phyloP scores from a whole-genome alignment of 2,329 filamentous ascomycete genomes.

The Paecilomyces sp. region DNA sequence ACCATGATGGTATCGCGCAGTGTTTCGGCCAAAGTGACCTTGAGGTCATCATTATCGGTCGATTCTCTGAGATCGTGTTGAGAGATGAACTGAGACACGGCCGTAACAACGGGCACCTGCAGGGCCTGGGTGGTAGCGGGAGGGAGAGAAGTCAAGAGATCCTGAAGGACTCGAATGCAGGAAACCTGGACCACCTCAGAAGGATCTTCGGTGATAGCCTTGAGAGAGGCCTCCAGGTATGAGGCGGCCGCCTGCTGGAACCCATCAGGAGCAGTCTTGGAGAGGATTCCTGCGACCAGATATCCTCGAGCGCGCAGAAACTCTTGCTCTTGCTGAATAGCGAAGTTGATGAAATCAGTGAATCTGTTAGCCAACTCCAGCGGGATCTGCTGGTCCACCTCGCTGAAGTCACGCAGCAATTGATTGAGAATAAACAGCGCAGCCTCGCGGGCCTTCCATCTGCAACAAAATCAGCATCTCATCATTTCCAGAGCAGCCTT shows the following conservation, averaged over 20 bases:
- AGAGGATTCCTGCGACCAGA: conserved; percentile 73
- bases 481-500: background rate
- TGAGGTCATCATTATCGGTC: conserved; percentile 82
- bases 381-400: conserved; percentile 65
- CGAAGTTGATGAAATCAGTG: conserved; percentile 71
- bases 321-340: conserved; percentile 62
- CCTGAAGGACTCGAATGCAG: conserved; percentile 79
- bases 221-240: conserved; percentile 55
- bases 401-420: conserved; percentile 73
- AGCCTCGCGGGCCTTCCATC: conserved; percentile 68
- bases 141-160: conserved; percentile 52
- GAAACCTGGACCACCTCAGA: conserved; percentile 88
- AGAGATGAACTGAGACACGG: conserved; percentile 66
- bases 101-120: conserved; percentile 55
- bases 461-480: conserved; percentile 18
- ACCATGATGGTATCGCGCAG: conserved; percentile 75
- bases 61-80: conserved; percentile 75
- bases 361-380: conserved; percentile 64
- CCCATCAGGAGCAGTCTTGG: conserved; percentile 56
- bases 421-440: conserved; percentile 80
- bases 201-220: conserved; percentile 65
- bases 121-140: conserved; percentile 43
- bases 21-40: conserved; percentile 83
- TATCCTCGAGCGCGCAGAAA: conserved; percentile 83
- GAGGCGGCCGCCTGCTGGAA: conserved; percentile 36